These are phyloP conservation scores for Arxiozyma telluris DNA, from an alignment of 1,139 yeast species.

Conservation along the genomic window DNA sequence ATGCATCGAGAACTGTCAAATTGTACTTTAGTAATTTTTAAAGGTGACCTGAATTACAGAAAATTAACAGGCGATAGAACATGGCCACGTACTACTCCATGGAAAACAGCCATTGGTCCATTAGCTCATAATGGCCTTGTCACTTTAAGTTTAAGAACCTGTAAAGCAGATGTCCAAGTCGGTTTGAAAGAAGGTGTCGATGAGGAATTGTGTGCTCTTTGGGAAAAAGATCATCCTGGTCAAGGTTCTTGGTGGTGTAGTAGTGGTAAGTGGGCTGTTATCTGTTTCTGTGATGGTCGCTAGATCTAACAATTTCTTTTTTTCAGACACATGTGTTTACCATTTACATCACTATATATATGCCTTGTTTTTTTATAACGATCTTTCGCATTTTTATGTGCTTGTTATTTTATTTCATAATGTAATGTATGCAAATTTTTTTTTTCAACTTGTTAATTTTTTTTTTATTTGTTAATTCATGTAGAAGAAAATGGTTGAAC, in stretches of 20 bases:
- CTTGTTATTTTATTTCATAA: background rate
- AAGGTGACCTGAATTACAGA: conserved; percentile 94
- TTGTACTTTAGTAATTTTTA: conserved; percentile 70
- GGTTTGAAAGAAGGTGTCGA: conserved; percentile 69
- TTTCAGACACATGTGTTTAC: too few relatives aligned
- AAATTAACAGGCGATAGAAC: conserved; percentile 82
- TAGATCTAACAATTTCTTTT: background rate
- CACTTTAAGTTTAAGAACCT: conserved; percentile 72
- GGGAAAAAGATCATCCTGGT: conserved; percentile 51
- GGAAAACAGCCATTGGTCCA: conserved; percentile 58
- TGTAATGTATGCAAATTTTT: background rate
- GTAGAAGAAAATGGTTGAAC: background rate
- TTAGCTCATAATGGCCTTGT: conserved; percentile 53
- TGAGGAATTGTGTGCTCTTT: conserved; percentile 52
- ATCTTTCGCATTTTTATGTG: too few relatives aligned
- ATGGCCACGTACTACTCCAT: conserved; percentile 81
- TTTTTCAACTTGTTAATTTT: background rate
- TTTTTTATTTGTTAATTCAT: too few relatives aligned
- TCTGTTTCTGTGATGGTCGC: conserved; percentile 41
- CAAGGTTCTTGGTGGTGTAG: conserved; percentile 73
- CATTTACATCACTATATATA: background rate
- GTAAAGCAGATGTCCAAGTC: conserved; percentile 95
- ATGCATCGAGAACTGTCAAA: conserved; percentile 44
- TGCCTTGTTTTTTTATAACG: too few relatives aligned
- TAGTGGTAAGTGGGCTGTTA: conserved; percentile 90